Conservation (phyloP, 495 filamentous ascomycete species). For the Neurospora africana region DNA sequence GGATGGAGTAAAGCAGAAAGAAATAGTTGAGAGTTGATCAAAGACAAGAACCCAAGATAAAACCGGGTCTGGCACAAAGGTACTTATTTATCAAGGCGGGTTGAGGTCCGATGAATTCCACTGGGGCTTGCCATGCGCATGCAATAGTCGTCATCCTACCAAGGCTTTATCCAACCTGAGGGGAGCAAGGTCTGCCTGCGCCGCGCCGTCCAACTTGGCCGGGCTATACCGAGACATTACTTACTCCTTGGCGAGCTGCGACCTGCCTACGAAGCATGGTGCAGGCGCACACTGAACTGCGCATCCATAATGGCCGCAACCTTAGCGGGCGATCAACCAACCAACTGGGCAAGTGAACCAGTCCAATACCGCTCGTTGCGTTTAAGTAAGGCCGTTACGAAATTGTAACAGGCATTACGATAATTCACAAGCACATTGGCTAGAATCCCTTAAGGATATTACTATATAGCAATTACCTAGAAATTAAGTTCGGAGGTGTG, state of each 20-base stretch:
- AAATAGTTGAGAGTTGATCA: neutral
- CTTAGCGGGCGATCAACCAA: no score
- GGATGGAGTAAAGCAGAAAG: neutral
- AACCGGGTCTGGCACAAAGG: neutral
- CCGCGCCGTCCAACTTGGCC: neutral
- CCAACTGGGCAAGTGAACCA: no score
- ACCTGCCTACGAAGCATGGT: neutral
- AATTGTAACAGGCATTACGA: no score
- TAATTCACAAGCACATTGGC: no score
- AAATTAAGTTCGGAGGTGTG: no score
- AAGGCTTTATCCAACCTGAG: neutral
- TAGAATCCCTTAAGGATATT: no score
- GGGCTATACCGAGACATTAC: neutral
- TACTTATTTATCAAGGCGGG: neutral
- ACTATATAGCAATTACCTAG: no score
- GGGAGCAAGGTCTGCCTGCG: neutral
- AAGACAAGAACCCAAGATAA: neutral
- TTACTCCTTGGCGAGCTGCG: neutral
- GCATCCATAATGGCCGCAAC: no score
- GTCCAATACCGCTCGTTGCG: no score
- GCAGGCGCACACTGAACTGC: neutral
- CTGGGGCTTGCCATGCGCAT: neutral
- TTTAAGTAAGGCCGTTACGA: no score
- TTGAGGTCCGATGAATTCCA: neutral
- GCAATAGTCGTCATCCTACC: neutral